Evolutionary conservation across 2,329 filamentous ascomycete genomes (phyloP), one percentile per base, ranked within the genome.

Genomic region (Ambrosiella xylebori): DNA sequence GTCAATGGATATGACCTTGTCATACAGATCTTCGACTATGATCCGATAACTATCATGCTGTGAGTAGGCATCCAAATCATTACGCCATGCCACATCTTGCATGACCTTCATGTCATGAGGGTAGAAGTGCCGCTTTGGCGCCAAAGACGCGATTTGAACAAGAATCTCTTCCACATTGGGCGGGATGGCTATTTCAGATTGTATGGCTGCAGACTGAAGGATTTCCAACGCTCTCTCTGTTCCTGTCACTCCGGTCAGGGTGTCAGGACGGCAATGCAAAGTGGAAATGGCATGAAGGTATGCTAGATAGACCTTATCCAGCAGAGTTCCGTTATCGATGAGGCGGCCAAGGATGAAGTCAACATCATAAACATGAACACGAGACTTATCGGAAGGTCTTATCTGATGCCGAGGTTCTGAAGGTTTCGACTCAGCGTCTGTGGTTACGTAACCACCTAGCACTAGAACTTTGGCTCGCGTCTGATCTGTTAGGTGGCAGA

Each of bases 251-350:
- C 63, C 52, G 0, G 73, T 77, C 0, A 81, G 67, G 0, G 66
- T 66, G 62, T 82, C 79, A 0, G 74, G 73, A 0, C 79, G 65
- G 35, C 70, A 76, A 54, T 72, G 71, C 15, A 58, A 15, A 0
- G 78, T 76, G 0, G 79, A 82, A 0, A 80, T 58, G 0, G 74
- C 77, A 61, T 83, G 78, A 0, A 83, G 65, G 36, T 76, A 75
- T 7, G 68, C 68, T 0, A 79, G 66, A 15, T 73, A 71, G 0
- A 85, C 66, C 56, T 75, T 78, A 64, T 76, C 78, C 9, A 73
- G 70, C 0, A 81, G 52, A 11, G 68, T 75, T 0, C 74, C 75
- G 61, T 74, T 77, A 15, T 77, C 76, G 0, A 70, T 61, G 0
- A 85, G 63, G 2, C 74, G 68, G 0, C 78, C 73, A 0, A 85